Conservation (phyloP, 2,329 filamentous ascomycete genomes). For the Daldinia sp. region DNA sequence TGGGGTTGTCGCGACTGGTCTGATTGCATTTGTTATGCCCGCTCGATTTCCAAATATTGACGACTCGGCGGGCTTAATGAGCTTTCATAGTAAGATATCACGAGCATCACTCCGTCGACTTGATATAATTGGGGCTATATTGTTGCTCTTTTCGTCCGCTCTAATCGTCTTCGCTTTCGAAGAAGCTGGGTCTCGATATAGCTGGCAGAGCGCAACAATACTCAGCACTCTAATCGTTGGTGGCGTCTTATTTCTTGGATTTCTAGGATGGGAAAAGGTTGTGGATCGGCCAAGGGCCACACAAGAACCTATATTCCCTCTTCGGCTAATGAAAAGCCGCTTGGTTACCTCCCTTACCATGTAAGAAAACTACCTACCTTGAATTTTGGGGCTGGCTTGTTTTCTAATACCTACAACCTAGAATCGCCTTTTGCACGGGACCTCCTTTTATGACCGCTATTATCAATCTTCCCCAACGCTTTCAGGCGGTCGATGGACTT, state of each 20-base stretch:
- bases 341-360: slow-evolving; percentile 46
- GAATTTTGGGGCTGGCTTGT: neutral
- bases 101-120: slow-evolving; percentile 41
- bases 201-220: slow-evolving; percentile 53
- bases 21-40: slow-evolving; percentile 43
- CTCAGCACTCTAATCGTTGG: slow-evolving; percentile 43
- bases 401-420: slow-evolving; percentile 26
- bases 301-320: slow-evolving; percentile 50
- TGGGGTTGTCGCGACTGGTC: slow-evolving; percentile 39
- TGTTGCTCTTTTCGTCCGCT: slow-evolving; percentile 52
- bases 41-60: slow-evolving; percentile 42
- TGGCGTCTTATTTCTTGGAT: slow-evolving; percentile 38
- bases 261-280: slow-evolving; percentile 46
- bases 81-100: slow-evolving; percentile 36
- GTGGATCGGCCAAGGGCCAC: slow-evolving; percentile 29
- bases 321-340: slow-evolving; percentile 45
- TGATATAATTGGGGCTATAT: slow-evolving; percentile 46
- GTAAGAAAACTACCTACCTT: slow-evolving; percentile 39
- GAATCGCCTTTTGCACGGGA: slow-evolving; percentile 46
- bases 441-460: slow-evolving; percentile 48
- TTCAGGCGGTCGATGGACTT: slow-evolving; percentile 47
- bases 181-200: slow-evolving; percentile 52
- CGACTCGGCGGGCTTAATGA: slow-evolving; percentile 14
- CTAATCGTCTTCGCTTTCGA: slow-evolving; percentile 58
- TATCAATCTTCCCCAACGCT: slow-evolving; percentile 50